Conservation (phyloP, 73 alveolate genomes). For the Paramecium caudatum region DNA sequence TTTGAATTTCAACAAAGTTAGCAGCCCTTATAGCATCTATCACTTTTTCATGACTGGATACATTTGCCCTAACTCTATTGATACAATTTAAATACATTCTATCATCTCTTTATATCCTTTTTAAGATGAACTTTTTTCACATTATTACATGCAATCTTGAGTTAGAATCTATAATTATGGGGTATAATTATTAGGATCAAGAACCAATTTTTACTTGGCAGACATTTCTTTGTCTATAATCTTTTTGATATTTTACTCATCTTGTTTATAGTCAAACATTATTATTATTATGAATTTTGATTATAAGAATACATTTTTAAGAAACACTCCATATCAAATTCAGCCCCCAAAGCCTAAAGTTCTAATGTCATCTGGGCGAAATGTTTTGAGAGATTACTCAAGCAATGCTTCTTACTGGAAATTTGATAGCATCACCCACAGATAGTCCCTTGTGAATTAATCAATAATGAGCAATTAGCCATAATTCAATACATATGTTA, state of each 20-base stretch:
- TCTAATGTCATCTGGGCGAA: neutral
- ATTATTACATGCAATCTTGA: conserved; percentile 11
- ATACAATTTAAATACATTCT: conserved; percentile 21
- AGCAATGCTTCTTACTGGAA: conserved; percentile 32
- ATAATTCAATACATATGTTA: conserved; percentile 31
- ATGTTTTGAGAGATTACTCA: conserved; percentile 49
- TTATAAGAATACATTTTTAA: conserved; percentile 49
- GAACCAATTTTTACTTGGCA: neutral
- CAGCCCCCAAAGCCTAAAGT: conserved; percentile 13
- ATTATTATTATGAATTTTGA: conserved; percentile 42
- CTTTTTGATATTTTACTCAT: conserved; percentile 13
- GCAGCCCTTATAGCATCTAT: conserved; percentile 64
- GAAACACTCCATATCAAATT: conserved; percentile 42
- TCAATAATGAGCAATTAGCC: neutral
- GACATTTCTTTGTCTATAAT: neutral
- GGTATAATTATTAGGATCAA: neutral
- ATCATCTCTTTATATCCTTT: conserved; percentile 7
- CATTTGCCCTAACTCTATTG: conserved; percentile 18
- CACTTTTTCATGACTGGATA: conserved; percentile 38
- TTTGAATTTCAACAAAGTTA: conserved; percentile 48
- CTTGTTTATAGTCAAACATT: neutral
- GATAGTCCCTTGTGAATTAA: neutral
- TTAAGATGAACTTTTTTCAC: conserved; percentile 21
- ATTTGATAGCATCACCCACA: conserved; percentile 26
- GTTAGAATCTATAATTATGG: neutral